Evolutionary conservation across 2,329 filamentous ascomycete genomes (phyloP).

Genomic region (Trichoderma breve): DNA sequence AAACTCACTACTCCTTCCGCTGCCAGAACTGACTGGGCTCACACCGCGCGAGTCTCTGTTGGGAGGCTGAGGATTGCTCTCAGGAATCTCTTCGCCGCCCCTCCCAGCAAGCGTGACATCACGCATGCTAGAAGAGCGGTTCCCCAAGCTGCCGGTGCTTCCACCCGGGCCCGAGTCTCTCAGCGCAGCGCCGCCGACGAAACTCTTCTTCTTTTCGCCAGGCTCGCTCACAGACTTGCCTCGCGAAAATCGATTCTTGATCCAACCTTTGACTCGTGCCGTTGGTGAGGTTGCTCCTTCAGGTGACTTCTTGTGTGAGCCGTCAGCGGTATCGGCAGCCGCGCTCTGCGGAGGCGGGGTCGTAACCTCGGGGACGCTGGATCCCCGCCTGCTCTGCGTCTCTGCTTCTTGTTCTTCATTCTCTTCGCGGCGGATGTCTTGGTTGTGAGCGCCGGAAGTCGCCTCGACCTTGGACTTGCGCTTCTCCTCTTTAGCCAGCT

Average conservation of each 20-base stretch:
- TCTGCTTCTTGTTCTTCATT: constrained; percentile 14
- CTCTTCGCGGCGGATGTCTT: constrained; percentile 8
- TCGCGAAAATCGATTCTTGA: constrained; percentile 52
- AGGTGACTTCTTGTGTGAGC: not conserved
- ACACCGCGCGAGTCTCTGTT: constrained; percentile 36
- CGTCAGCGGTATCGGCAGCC: not conserved
- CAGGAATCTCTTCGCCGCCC: constrained; percentile 27
- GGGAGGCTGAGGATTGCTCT: constrained; percentile 14
- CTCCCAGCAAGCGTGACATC: constrained; percentile 48
- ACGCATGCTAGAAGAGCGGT: constrained; percentile 43
- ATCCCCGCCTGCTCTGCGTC: not conserved
- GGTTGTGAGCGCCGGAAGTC: constrained; percentile 23
- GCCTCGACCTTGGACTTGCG: constrained; percentile 39
- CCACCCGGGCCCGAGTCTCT: constrained; percentile 43
- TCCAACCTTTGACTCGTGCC: constrained; percentile 52
- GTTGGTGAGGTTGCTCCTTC: constrained; percentile 32
- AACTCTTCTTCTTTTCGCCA: constrained; percentile 39
- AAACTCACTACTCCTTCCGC: constrained; percentile 13
- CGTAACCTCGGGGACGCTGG: not conserved
- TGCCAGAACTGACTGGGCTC: constrained; percentile 35
- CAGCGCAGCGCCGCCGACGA: constrained; percentile 52
- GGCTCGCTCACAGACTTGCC: constrained; percentile 42
- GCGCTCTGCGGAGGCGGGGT: not conserved
- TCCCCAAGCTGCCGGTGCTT: constrained; percentile 45
- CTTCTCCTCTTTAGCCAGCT: constrained; percentile 50